Evolutionary conservation across 2,329 filamentous ascomycete species (phyloP).

Genomic region (Aspergillus ibericus): DNA sequence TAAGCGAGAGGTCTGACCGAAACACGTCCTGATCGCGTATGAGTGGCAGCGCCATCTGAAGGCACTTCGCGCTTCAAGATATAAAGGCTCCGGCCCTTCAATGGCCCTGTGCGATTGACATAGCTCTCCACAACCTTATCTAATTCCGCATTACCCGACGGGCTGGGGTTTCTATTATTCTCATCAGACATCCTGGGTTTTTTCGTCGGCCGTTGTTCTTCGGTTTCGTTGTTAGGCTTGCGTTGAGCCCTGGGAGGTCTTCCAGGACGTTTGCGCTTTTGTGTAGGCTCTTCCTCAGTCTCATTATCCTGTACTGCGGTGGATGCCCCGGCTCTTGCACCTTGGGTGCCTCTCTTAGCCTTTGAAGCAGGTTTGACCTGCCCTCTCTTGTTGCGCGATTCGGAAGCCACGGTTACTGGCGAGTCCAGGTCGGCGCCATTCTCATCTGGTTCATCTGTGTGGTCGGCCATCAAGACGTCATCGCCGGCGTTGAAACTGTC

Average conservation of each 20-base stretch:
- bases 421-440: slow-evolving; percentile 22
- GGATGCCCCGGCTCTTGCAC: slow-evolving; percentile 8
- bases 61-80: slow-evolving; percentile 54
- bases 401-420: slow-evolving; percentile 11
- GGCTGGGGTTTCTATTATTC: slow-evolving; percentile 24
- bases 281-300: slow-evolving; percentile 17
- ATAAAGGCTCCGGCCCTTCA: slow-evolving; percentile 50
- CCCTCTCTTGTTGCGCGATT: slow-evolving; percentile 14
- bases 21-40: slow-evolving; percentile 74
- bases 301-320: slow-evolving; percentile 17
- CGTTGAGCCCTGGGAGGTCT: slow-evolving; percentile 32
- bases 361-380: slow-evolving; percentile 19
- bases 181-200: slow-evolving; percentile 31
- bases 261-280: slow-evolving; percentile 32
- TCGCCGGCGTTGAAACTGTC: slow-evolving; percentile 29
- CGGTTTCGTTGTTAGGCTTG: slow-evolving; percentile 20
- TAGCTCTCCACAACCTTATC: slow-evolving; percentile 46
- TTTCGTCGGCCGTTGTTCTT: slow-evolving; percentile 31
- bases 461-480: slow-evolving; percentile 22
- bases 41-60: slow-evolving; percentile 57
- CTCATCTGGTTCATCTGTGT: slow-evolving; percentile 16
- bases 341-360: slow-evolving; percentile 16
- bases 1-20: slow-evolving; percentile 77
- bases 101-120: slow-evolving; percentile 44
- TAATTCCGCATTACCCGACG: slow-evolving; percentile 38